phyloP scores from a whole-genome alignment of 2,329 filamentous ascomycete species.

The Blastomyces emzantsi region DNA sequence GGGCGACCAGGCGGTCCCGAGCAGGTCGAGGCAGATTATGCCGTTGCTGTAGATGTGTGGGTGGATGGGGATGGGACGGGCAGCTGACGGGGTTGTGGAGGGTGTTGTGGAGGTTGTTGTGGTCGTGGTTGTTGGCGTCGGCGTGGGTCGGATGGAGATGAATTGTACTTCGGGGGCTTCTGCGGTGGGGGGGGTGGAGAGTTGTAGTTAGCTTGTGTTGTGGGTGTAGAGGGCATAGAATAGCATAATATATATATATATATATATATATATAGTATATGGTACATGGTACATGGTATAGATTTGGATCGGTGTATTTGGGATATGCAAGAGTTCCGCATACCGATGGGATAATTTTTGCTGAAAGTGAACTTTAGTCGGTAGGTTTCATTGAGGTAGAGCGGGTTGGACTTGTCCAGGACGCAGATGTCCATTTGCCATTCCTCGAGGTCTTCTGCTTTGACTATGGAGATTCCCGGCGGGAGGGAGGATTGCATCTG shows the following conservation, averaged over 20 bases:
- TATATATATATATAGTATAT: too few relatives aligned
- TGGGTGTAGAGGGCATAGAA: neutral
- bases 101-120: constrained; percentile 26
- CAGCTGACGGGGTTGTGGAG: constrained; percentile 28
- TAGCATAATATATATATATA: neutral
- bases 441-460: constrained; percentile 72
- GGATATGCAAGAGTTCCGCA: constrained; percentile 20
- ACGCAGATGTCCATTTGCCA: constrained; percentile 92
- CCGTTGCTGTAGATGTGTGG: constrained; percentile 98
- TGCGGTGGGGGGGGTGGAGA: constrained; percentile 29
- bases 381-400: constrained; percentile 73
- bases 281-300: neutral
- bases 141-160: constrained; percentile 42
- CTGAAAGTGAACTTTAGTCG: constrained; percentile 82
- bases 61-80: constrained; percentile 72
- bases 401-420: constrained; percentile 69
- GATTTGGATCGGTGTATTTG: constrained; percentile 14
- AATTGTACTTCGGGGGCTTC: constrained; percentile 96
- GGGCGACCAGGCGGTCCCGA: constrained; percentile 82
- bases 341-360: constrained; percentile 82
- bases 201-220: neutral
- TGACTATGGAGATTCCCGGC: constrained; percentile 66
- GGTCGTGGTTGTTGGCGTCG: constrained; percentile 19
- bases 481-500: constrained; percentile 51
- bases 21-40: constrained; percentile 93